Conservation (phyloP, 1,139 yeast genomes). For the Kazachstania sp. region DNA sequence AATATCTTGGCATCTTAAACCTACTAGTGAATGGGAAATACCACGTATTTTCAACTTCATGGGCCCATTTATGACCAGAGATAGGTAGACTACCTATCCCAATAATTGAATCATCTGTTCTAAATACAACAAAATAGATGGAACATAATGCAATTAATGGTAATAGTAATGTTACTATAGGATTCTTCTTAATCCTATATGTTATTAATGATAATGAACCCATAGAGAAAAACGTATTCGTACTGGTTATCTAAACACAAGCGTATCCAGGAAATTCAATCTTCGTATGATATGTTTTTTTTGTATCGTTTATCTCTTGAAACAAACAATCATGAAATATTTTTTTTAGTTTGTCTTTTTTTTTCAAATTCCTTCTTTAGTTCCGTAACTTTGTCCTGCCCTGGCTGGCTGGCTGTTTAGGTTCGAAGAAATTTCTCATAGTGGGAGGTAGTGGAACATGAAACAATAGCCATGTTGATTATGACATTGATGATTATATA, state of each 20-base stretch:
- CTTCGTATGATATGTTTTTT: no score
- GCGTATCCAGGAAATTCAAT: no score
- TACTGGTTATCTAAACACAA: no score
- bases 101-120: slow-evolving; percentile 17
- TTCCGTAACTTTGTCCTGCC: not conserved
- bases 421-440: no score
- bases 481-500: no score
- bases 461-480: no score
- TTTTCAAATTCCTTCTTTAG: not conserved
- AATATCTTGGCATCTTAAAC: slow-evolving; percentile 36
- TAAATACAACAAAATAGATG: slow-evolving; percentile 18
- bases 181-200: slow-evolving; percentile 24
- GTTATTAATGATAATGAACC: slow-evolving; percentile 10
- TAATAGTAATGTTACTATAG: slow-evolving; percentile 18
- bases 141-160: slow-evolving; percentile 19
- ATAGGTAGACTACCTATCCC: slow-evolving; percentile 22
- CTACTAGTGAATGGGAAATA: slow-evolving; percentile 29
- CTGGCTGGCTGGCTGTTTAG: no score
- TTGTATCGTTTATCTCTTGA: no score
- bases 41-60: slow-evolving; percentile 29
- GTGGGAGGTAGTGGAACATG: no score
- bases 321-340: no score
- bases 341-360: not conserved
- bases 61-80: slow-evolving; percentile 30
- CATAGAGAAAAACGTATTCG: not conserved